A percentile compares a stretch with the other conserved stretches of the same genome.
These are phyloP conservation scores for Perilla frutescens DNA, from an alignment of 257 asterid genomes.

Conservation along the genomic window DNA sequence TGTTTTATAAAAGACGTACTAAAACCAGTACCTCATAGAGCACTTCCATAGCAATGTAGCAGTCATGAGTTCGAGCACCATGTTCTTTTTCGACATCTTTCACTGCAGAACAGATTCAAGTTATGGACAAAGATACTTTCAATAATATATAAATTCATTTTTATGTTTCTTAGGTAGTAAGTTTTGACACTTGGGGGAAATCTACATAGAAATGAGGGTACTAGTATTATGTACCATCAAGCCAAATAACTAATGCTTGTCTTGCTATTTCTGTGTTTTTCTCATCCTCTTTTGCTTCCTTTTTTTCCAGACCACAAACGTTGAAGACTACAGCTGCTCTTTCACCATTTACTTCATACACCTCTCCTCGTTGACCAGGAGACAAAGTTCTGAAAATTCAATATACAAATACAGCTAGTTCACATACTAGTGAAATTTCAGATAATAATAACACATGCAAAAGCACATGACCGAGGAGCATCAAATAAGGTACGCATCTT, in stretches of 20 bases:
- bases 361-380: constrained; percentile 71
- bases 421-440: too few species aligned
- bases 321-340: constrained; percentile 60
- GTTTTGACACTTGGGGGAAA: too few species aligned
- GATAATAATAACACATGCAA: too few species aligned
- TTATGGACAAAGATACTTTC: too few species aligned
- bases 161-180: too few species aligned
- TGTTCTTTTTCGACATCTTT: constrained; percentile 61
- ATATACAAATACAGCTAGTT: too few species aligned
- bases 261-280: constrained; percentile 40
- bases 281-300: constrained; percentile 41
- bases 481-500: too few species aligned
- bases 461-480: too few species aligned
- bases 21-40: constrained; percentile 53
- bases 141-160: too few species aligned
- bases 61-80: constrained; percentile 62
- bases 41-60: constrained; percentile 66
- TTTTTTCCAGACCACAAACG: constrained; percentile 35
- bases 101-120: constrained; percentile 33
- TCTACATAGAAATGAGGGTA: too few species aligned
- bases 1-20: constrained; percentile 2
- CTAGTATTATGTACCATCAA: constrained; percentile 45
- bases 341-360: constrained; percentile 65
- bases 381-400: constrained; percentile 49
- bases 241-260: constrained; percentile 53